Base-by-base conservation (phyloP, 139 green algal species). In the Ulvella scutata region DNA sequence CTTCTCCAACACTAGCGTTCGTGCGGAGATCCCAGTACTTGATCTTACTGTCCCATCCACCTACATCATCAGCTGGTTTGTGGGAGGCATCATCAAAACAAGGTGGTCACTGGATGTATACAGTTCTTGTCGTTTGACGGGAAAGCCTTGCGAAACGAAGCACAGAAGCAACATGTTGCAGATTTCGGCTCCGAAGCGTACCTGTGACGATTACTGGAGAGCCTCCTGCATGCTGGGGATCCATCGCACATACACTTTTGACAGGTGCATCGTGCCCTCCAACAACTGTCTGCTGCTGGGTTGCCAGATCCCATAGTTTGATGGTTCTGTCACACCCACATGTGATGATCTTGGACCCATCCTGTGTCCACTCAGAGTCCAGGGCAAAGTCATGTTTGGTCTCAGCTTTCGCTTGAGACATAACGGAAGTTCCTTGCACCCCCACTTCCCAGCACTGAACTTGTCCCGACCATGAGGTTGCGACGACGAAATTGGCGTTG, bases 11-110 rank as follows among this genome's bases (percentile, higher is more conserved):
- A 67, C 51, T 67, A 36, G 13, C 51, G 33, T 29, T 34, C 33
- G 51, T 67, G 51, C 51, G 51, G 6, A 67, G 51, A 26, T 67
- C 51, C 51, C 51, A 67, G 51, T 67, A 67, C 51, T 67, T 67
- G n/a, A 67, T n/a, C 51, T 67, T 67, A 26, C 51, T 67, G 20
- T 67, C 51, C 51, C 51, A 67, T 29, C 51, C 51, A 7, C 51
- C 51, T 67, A 26, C 10, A 67, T n/a, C n/a, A n/a, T n/a, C n/a
- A n/a, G n/a, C n/a, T n/a, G n/a, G n/a, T n/a, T n/a, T n/a, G n/a
- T n/a, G n/a, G n/a, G n/a, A n/a, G n/a, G n/a, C n/a, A n/a, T n/a
- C n/a, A n/a, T n/a, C n/a, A n/a, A n/a, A n/a, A n/a, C n/a, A n/a
- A n/a, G n/a, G n/a, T n/a, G n/a, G n/a, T n/a, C n/a, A n/a, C n/a